Evolutionary conservation across 768 basidiomycete species (phyloP).

Genomic region (Tephrocybe sp.): DNA sequence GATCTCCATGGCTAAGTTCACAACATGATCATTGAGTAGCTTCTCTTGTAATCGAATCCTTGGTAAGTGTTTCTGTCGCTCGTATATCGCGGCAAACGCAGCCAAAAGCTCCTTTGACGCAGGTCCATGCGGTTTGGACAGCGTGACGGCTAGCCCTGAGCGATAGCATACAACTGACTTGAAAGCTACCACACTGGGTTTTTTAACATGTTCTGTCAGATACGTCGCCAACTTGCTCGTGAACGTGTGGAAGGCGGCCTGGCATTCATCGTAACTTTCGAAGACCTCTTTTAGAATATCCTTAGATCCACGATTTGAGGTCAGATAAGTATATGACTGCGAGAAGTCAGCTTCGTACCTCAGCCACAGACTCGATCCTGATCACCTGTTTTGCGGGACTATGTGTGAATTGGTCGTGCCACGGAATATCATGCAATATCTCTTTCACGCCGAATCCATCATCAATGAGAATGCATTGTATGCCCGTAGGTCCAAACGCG

Average conservation of each 20-base stretch:
- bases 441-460: constrained; percentile 60
- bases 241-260: constrained; percentile 30
- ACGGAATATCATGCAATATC: constrained; percentile 48
- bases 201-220: constrained; percentile 37
- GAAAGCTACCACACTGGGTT: constrained; percentile 60
- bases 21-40: constrained; percentile 64
- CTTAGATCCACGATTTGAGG: constrained; percentile 21
- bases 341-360: constrained; percentile 41
- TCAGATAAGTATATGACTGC: not conserved
- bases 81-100: constrained; percentile 34
- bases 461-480: constrained; percentile 71
- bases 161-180: constrained; percentile 81
- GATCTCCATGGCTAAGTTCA: constrained; percentile 52
- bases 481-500: constrained; percentile 56
- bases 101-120: constrained; percentile 27
- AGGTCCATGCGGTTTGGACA: constrained; percentile 15
- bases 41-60: constrained; percentile 60
- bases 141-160: constrained; percentile 62
- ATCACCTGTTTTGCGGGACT: constrained; percentile 61
- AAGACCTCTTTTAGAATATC: constrained; percentile 30
- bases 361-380: constrained; percentile 68
- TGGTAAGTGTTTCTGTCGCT: constrained; percentile 18
- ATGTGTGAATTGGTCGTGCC: constrained; percentile 63
- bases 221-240: constrained; percentile 29
- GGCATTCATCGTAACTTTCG: constrained; percentile 14